phyloP scores from a whole-genome alignment of 108 stramenopile species.

The Fragilaria radians region DNA sequence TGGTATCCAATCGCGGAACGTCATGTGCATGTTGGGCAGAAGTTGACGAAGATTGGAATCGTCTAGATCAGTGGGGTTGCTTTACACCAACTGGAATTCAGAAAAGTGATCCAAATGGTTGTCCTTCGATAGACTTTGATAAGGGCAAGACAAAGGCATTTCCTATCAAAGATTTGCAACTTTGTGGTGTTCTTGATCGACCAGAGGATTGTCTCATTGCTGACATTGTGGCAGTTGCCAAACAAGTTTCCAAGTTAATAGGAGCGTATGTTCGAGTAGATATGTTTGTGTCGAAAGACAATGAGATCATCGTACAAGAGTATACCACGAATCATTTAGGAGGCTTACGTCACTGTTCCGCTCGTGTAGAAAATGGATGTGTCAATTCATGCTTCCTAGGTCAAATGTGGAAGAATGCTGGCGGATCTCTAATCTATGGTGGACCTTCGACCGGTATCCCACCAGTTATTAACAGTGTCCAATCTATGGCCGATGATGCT shows the following conservation, averaged over 20 bases:
- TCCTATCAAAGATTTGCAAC: neutral
- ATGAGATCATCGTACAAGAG: neutral
- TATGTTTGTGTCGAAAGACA: neutral
- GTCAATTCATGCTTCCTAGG: neutral
- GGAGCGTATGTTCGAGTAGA: neutral
- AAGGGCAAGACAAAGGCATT: neutral
- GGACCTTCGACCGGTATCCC: neutral
- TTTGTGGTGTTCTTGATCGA: neutral
- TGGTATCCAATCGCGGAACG: neutral
- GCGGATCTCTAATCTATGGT: neutral
- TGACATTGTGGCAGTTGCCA: neutral
- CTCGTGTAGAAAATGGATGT: neutral
- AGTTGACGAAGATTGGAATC: neutral
- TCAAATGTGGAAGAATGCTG: neutral
- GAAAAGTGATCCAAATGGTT: neutral
- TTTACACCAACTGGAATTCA: neutral
- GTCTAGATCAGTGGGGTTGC: neutral
- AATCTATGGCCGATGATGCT: neutral
- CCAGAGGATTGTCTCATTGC: neutral
- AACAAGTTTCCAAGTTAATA: neutral
- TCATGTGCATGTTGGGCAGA: neutral
- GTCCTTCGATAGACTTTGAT: neutral
- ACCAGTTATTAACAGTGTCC: neutral
- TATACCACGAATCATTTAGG: neutral
- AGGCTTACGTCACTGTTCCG: neutral